Evolutionary conservation across 352 stramenopile genomes (phyloP).

Genomic region (Phytophthora chlamydospora): DNA sequence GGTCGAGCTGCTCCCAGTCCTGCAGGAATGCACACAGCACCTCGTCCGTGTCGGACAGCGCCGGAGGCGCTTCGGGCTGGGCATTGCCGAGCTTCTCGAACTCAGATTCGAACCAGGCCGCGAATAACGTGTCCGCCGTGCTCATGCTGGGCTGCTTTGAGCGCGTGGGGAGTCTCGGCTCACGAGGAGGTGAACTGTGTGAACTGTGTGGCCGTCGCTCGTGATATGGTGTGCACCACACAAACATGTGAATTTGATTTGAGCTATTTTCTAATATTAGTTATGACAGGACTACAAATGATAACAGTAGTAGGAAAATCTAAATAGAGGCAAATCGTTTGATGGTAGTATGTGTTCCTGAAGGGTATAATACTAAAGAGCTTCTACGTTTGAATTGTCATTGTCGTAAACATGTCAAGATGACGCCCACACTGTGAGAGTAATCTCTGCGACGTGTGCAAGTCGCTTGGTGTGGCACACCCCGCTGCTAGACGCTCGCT

Average conservation of each 20-base stretch:
- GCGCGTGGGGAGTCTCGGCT: constrained; percentile 1
- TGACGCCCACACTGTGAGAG: constrained; percentile 6
- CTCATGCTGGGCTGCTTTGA: not conserved
- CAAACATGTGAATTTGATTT: too few relatives aligned
- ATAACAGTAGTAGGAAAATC: too few relatives aligned
- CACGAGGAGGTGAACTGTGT: not conserved
- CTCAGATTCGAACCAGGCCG: constrained; percentile 2
- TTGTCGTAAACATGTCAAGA: constrained; percentile 8
- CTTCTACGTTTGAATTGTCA: not conserved
- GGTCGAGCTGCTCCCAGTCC: constrained; percentile 47
- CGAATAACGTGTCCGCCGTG: not conserved
- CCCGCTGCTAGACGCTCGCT: constrained; percentile 3
- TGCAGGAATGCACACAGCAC: constrained; percentile 36
- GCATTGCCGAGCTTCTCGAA: not conserved
- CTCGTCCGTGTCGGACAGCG: constrained; percentile 17
- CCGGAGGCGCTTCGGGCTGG: not conserved
- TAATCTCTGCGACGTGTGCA: constrained; percentile 18
- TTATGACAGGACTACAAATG: too few relatives aligned
- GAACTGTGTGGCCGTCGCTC: too few relatives aligned
- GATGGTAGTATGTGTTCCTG: too few relatives aligned
- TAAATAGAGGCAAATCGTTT: too few relatives aligned
- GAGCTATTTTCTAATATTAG: too few relatives aligned
- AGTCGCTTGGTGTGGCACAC: not conserved
- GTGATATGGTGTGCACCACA: too few relatives aligned
- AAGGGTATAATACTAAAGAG: too few relatives aligned